Percentiles rank a stretch among this genome's conserved stretches.
Evolutionary conservation across 1,139 yeast species (phyloP).

Genomic region (Geotrichum bryndzae): DNA sequence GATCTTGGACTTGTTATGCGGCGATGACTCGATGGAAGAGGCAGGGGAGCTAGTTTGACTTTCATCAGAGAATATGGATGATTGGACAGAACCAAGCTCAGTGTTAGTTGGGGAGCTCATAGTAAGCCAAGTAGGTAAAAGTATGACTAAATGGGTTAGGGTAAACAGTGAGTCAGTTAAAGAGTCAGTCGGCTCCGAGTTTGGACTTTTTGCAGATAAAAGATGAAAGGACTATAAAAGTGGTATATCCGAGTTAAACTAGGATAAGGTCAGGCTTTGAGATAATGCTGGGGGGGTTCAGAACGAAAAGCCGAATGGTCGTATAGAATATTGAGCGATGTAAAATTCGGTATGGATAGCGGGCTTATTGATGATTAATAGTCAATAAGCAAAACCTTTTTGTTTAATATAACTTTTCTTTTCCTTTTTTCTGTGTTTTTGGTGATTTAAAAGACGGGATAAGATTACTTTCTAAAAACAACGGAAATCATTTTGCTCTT

Average conservation of each 20-base stretch:
- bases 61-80: constrained; percentile 4
- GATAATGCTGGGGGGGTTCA: neutral
- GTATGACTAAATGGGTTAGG: neutral
- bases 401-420: neutral
- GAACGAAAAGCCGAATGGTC: neutral
- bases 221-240: neutral
- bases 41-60: constrained; percentile 8
- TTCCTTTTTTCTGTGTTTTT: neutral
- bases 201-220: neutral
- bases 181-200: neutral
- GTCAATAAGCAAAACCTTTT: neutral
- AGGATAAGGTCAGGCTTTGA: neutral
- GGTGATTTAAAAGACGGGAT: neutral
- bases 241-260: neutral
- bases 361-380: neutral
- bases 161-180: neutral
- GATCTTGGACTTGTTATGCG: neutral
- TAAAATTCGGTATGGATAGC: neutral
- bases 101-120: constrained; percentile 11
- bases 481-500: neutral
- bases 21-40: constrained; percentile 6
- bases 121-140: neutral
- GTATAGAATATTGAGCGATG: neutral
- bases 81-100: constrained; percentile 9
- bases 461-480: neutral